phyloP scores from a whole-genome alignment of 2,329 filamentous ascomycete genomes.

The Leptographium wingfieldii region DNA sequence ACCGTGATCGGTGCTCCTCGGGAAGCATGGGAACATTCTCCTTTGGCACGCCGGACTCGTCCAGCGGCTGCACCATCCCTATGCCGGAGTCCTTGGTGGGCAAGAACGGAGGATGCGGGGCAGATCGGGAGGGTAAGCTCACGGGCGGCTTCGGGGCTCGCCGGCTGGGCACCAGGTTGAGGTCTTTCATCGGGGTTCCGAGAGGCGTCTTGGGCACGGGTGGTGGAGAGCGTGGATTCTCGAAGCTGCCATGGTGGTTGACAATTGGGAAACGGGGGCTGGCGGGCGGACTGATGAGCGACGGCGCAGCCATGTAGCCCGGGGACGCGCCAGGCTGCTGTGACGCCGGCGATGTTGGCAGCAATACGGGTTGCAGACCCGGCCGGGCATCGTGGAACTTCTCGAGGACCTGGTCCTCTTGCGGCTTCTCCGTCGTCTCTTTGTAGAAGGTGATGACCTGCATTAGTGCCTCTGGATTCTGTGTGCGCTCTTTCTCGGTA shows the following conservation, averaged over 20 bases:
- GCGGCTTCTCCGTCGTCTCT: slow-evolving; percentile 69
- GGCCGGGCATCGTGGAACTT: slow-evolving; percentile 86
- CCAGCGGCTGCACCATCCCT: slow-evolving; percentile 43
- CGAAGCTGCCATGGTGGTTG: slow-evolving; percentile 87
- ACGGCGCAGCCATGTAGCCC: slow-evolving; percentile 44
- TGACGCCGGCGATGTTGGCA: slow-evolving; percentile 19
- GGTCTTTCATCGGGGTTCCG: slow-evolving; percentile 36
- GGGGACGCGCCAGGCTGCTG: slow-evolving; percentile 34
- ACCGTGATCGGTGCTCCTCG: slow-evolving; percentile 55
- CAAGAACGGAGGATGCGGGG: slow-evolving; percentile 42
- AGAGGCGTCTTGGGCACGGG: slow-evolving; percentile 59
- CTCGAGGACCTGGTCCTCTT: slow-evolving; percentile 82
- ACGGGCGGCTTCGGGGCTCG: slow-evolving; percentile 81
- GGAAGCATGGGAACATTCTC: slow-evolving; percentile 48
- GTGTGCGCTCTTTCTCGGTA: slow-evolving; percentile 86
- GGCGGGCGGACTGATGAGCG: slow-evolving; percentile 63
- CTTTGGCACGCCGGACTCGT: slow-evolving; percentile 43
- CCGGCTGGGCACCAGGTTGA: slow-evolving; percentile 62
- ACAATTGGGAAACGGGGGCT: slow-evolving; percentile 76
- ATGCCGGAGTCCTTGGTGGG: slow-evolving; percentile 49
- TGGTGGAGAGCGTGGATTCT: slow-evolving; percentile 87
- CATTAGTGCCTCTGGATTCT: slow-evolving; percentile 90
- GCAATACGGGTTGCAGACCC: slow-evolving; percentile 26
- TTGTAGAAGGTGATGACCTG: slow-evolving; percentile 97
- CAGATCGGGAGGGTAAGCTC: slow-evolving; percentile 42